These are phyloP conservation scores for Fusarium euwallaceae DNA, from an alignment of 2,329 filamentous ascomycete genomes.

Conservation along the genomic window DNA sequence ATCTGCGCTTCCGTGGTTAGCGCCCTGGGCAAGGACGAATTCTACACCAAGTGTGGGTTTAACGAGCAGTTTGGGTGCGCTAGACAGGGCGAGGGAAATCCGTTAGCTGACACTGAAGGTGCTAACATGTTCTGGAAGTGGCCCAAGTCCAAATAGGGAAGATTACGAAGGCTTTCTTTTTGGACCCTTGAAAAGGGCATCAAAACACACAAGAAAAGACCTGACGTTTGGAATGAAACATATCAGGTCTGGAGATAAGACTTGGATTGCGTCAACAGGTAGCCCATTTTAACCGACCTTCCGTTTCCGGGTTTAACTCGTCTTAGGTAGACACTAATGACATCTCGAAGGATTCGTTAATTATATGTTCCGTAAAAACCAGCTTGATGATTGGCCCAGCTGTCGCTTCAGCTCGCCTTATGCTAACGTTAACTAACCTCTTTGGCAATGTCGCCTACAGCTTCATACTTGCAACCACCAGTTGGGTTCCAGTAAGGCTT, in stretches of 20 bases:
- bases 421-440: background rate
- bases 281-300: background rate
- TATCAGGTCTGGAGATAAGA: background rate
- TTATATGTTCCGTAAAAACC: background rate
- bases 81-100: conserved; percentile 26
- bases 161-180: background rate
- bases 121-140: conserved; percentile 39
- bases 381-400: background rate
- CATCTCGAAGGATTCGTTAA: background rate
- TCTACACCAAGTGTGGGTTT: conserved; percentile 48
- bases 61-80: conserved; percentile 32
- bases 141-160: conserved; percentile 16
- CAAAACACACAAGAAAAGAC: background rate
- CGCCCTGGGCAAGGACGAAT: conserved; percentile 54
- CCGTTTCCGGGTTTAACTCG: background rate
- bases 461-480: background rate
- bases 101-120: conserved; percentile 18
- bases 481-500: background rate
- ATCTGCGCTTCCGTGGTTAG: conserved; percentile 56
- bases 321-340: background rate
- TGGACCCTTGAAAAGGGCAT: background rate
- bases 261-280: background rate
- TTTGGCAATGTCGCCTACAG: background rate
- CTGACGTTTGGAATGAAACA: background rate
- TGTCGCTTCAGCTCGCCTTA: background rate